Evolutionary conservation across 306 rosid species (phyloP), one percentile per base, ranked within the genome.

Genomic region (Castanea sativa): DNA sequence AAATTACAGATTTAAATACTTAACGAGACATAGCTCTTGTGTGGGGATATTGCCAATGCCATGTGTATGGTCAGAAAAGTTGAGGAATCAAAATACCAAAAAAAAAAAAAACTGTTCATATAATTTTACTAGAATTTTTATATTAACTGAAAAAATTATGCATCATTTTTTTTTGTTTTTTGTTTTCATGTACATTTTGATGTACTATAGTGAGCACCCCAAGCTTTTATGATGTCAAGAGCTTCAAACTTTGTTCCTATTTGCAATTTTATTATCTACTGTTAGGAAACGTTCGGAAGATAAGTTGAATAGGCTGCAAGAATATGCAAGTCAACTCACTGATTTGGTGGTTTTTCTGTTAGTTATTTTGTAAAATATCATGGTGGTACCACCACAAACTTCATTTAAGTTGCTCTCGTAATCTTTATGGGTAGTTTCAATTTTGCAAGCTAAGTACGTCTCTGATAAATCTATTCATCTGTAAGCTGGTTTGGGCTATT

Each of bases 191-290:
- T 59, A 9, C 20, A 4, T 23, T 23, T 59, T 59, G 16, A 35
- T 58, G 33, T 52, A 30, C 63, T 61, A 58, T 55, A 38, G 49
- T 29, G 13, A 52, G 16, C 61, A 61, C 13, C 25, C 56, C n/a
- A 61, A 29, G 13, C 33, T 30, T 38, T 23, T 53, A 4, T 51
- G 61, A 21, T 53, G 43, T 61, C 16, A 61, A 21, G 56, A 25
- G 60, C 16, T 61, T 53, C 71, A 58, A 27, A 59, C 33, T 30
- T 58, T 41, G 12, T 16, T n/a, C 32, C 58, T 78, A 30, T 55
- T 21, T 69, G 45, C 81, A n/a, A 33, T 78, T 27, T 69, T 11
- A 55, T 35, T 43, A 68, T 77, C 43, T 21, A 12, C 14, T 77
- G 21, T 38, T 5, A 20, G n/a, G 67, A 23, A 30, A 6, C 59